Evolutionary conservation across 2,329 filamentous ascomycete species (phyloP).

Genomic region (Alternaria viburni): DNA sequence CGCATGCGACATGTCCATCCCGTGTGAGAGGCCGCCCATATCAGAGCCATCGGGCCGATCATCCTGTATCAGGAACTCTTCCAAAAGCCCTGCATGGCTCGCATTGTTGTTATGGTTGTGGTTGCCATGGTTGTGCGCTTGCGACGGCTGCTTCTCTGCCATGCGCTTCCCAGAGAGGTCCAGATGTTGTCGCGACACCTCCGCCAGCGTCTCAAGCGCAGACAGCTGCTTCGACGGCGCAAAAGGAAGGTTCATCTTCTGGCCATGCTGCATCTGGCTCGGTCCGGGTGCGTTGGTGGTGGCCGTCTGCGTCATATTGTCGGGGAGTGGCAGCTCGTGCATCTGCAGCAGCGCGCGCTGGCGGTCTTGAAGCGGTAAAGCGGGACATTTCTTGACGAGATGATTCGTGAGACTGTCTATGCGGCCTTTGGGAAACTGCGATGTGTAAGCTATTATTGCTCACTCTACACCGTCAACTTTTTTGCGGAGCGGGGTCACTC

Average conservation of each 20-base stretch:
- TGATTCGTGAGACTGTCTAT: constrained; percentile 83
- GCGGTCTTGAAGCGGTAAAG: constrained; percentile 75
- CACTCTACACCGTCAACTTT: constrained; percentile 10
- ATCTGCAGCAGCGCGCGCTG: constrained; percentile 76
- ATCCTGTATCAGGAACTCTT: constrained; percentile 49
- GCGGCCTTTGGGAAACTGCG: constrained; percentile 80
- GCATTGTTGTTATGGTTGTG: constrained; percentile 19
- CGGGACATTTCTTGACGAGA: constrained; percentile 84
- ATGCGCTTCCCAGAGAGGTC: constrained; percentile 60
- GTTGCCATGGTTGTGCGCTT: constrained; percentile 12
- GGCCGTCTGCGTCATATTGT: constrained; percentile 40
- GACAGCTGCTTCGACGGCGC: constrained; percentile 68
- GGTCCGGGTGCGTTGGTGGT: constrained; percentile 17
- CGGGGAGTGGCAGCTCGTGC: constrained; percentile 66
- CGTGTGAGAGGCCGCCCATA: constrained; percentile 31
- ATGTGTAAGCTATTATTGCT: constrained; percentile 28
- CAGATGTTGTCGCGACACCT: constrained; percentile 78
- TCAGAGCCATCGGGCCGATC: constrained; percentile 42
- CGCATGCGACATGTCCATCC: constrained; percentile 40
- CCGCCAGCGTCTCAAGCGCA: constrained; percentile 83
- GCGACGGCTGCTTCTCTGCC: constrained; percentile 38
- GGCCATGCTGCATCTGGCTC: constrained; percentile 32
- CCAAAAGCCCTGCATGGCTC: constrained; percentile 39
- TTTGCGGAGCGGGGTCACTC: constrained; percentile 21
- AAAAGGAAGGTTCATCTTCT: constrained; percentile 52